Conservation (phyloP, 192 early-diverging fungal genomes). For the Coemansia javaensis region DNA sequence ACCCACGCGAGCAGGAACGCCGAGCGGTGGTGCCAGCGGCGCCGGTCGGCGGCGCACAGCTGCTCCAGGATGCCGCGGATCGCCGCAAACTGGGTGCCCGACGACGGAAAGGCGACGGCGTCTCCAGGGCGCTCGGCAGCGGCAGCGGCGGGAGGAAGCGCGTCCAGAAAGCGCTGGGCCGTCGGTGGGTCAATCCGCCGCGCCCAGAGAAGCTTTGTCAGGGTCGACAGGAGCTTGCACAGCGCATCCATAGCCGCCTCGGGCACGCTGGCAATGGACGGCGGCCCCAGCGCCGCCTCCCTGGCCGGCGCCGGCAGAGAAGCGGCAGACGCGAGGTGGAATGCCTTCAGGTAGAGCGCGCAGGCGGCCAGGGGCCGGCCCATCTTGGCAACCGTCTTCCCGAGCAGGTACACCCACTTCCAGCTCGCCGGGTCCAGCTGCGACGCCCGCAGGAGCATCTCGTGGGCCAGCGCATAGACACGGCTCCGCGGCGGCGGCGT, state of each 20-base stretch:
- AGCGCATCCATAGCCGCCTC: slow-evolving; percentile 22
- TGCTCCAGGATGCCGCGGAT: slow-evolving; percentile 16
- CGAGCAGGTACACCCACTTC: slow-evolving; percentile 34
- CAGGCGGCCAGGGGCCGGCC: slow-evolving; percentile 21
- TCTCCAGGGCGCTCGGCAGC: neutral
- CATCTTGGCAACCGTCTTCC: slow-evolving; percentile 30
- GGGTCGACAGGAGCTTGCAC: slow-evolving; percentile 31
- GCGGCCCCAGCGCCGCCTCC: neutral
- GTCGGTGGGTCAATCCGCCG: slow-evolving; percentile 8
- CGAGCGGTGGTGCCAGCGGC: slow-evolving; percentile 41
- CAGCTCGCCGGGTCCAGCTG: slow-evolving; percentile 23
- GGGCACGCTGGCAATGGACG: slow-evolving; percentile 1
- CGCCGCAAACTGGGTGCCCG: neutral
- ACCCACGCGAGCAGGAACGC: slow-evolving; percentile 42
- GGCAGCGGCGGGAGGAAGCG: slow-evolving; percentile 13
- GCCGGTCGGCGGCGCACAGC: slow-evolving; percentile 33
- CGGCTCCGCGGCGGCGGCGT: slow-evolving; percentile 1
- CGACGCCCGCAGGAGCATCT: slow-evolving; percentile 19
- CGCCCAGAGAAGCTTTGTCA: slow-evolving; percentile 25
- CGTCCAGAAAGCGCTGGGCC: slow-evolving; percentile 24
- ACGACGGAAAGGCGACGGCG: no score
- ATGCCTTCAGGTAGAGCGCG: slow-evolving; percentile 36
- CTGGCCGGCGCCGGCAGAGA: no score
- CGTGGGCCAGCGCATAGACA: slow-evolving; percentile 21
- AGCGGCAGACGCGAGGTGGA: slow-evolving; percentile 10